phyloP scores from a whole-genome alignment of 768 basidiomycete genomes.

The Leccinum incarnatum region DNA sequence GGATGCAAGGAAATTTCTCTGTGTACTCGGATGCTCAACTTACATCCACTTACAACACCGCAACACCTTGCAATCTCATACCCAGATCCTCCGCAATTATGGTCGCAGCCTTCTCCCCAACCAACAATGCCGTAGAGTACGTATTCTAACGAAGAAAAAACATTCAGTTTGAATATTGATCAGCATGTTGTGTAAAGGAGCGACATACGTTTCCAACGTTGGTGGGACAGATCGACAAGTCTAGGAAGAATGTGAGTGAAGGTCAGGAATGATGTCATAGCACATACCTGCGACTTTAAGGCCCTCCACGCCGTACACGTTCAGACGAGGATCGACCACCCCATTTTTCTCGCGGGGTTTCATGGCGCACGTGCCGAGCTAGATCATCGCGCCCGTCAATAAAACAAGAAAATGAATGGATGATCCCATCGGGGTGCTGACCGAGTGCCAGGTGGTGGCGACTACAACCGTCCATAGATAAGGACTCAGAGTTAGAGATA shows the following conservation, averaged over 20 bases:
- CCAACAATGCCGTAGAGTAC: not conserved
- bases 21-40: no score
- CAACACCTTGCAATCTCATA: not conserved
- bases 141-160: not conserved
- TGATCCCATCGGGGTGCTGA: not conserved
- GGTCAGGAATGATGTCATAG: not conserved
- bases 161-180: not conserved
- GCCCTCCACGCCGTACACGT: constrained; percentile 12
- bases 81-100: not conserved
- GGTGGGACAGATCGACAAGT: constrained; percentile 7
- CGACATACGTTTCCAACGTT: constrained; percentile 7
- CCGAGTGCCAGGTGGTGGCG: not conserved
- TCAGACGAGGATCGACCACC: constrained; percentile 13
- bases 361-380: constrained; percentile 60
- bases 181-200: not conserved
- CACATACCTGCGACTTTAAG: constrained; percentile 18
- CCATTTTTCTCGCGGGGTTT: constrained; percentile 31
- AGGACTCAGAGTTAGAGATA: not conserved
- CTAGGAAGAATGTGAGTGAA: not conserved
- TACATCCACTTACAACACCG: not conserved
- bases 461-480: not conserved
- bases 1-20: no score
- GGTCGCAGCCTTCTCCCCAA: not conserved
- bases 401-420: not conserved
- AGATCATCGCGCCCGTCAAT: not conserved